These are phyloP conservation scores for Erucastrum elatum DNA, from an alignment of 345 rosid species.

Conservation along the genomic window DNA sequence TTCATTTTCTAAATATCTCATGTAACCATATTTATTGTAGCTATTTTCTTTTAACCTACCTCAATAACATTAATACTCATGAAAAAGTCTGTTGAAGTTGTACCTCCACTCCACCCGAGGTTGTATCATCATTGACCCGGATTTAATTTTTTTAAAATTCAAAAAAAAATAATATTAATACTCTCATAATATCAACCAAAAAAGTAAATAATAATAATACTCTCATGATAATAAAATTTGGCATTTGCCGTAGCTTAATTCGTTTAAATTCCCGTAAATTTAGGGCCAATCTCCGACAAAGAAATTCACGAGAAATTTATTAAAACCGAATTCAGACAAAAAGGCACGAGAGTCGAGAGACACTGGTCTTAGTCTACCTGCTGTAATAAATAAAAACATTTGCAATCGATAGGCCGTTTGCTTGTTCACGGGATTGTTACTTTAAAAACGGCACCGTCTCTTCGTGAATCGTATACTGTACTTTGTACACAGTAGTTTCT, in stretches of 20 bases:
- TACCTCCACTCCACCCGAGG: too few species aligned
- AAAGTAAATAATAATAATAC: too few species aligned
- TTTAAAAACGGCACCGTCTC: conserved; percentile 14
- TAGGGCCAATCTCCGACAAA: conserved; percentile 39
- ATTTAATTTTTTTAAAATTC: too few species aligned
- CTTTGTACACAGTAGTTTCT: not conserved
- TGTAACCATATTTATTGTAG: not conserved
- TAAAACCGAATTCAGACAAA: conserved; percentile 24
- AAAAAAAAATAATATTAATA: too few species aligned
- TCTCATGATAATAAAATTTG: not conserved
- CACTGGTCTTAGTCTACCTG: conserved; percentile 7
- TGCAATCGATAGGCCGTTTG: not conserved
- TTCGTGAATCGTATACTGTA: not conserved
- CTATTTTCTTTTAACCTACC: not conserved
- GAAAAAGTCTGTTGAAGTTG: too few species aligned
- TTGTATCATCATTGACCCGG: too few species aligned
- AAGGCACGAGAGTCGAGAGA: conserved; percentile 31
- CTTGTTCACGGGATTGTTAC: conserved; percentile 23
- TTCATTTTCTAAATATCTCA: not conserved
- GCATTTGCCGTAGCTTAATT: not conserved
- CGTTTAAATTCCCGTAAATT: conserved; percentile 25
- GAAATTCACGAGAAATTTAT: conserved; percentile 33
- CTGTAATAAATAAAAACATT: conserved; percentile 14
- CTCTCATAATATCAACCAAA: too few species aligned
- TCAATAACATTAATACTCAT: not conserved